Percentiles rank a stretch among this genome's conserved stretches.
Conservation (phyloP, 2,329 filamentous ascomycete genomes). For the Penicillium decumbens region DNA sequence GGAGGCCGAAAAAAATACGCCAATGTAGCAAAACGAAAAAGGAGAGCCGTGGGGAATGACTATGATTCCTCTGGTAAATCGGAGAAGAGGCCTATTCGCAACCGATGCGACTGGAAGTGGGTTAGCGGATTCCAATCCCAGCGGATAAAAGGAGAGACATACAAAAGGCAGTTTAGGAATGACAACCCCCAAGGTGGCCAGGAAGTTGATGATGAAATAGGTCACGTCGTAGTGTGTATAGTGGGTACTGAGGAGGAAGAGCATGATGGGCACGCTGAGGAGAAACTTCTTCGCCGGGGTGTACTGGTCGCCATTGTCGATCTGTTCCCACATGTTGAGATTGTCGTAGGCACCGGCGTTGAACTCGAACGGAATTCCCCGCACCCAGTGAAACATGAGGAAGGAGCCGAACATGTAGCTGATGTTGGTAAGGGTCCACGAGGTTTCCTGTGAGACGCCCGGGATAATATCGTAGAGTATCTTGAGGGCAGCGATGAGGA, state of each 20-base stretch:
- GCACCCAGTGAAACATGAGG: slow-evolving; percentile 99
- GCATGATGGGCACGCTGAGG: slow-evolving; percentile 83
- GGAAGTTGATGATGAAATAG: slow-evolving; percentile 95
- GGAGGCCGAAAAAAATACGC: slow-evolving; percentile 13
- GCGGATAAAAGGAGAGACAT: slow-evolving; percentile 42
- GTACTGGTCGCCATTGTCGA: slow-evolving; percentile 98
- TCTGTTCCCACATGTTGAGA: slow-evolving; percentile 99
- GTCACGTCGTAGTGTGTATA: slow-evolving; percentile 97
- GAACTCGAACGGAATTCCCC: slow-evolving; percentile 97
- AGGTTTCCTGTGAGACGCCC: slow-evolving; percentile 93
- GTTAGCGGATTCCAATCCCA: slow-evolving; percentile 22
- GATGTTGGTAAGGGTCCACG: slow-evolving; percentile 98
- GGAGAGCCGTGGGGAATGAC: slow-evolving; percentile 12
- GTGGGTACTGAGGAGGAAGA: slow-evolving; percentile 95
- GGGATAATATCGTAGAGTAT: slow-evolving; percentile 97
- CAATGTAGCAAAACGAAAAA: slow-evolving; percentile 18
- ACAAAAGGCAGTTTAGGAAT: slow-evolving; percentile 96
- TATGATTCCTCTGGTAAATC: slow-evolving; percentile 60
- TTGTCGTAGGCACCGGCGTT: slow-evolving; percentile 98
- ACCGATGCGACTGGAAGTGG: slow-evolving; percentile 63
- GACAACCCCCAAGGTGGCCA: slow-evolving; percentile 85
- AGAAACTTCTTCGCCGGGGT: slow-evolving; percentile 98
- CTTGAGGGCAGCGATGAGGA: slow-evolving; percentile 86
- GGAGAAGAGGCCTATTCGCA: slow-evolving; percentile 71
- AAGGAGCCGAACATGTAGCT: slow-evolving; percentile 99